phyloP scores from a whole-genome alignment of 2,329 filamentous ascomycete genomes.

The Aspergillus vadensis region DNA sequence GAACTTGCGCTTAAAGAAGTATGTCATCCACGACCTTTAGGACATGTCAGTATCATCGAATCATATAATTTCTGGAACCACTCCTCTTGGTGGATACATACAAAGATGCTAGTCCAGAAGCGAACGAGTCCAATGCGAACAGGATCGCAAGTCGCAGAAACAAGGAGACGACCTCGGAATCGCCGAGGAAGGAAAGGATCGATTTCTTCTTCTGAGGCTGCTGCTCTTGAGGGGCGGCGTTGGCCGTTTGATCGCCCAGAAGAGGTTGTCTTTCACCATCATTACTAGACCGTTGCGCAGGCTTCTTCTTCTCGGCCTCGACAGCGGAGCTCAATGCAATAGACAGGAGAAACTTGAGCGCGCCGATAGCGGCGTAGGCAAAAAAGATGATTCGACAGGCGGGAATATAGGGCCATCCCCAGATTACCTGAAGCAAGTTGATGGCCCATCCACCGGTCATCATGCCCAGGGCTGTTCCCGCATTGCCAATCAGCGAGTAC shows the following conservation, averaged over 20 bases:
- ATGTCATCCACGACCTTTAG: constrained; percentile 53
- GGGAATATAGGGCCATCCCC: constrained; percentile 48
- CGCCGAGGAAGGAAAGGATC: constrained; percentile 59
- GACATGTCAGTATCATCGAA: constrained; percentile 18
- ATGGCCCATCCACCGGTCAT: constrained; percentile 63
- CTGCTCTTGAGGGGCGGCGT: constrained; percentile 14
- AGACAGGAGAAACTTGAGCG: constrained; percentile 56
- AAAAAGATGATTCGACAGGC: constrained; percentile 61
- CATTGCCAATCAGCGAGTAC: constrained; percentile 59
- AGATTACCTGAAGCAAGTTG: constrained; percentile 48
- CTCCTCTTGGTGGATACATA: too few relatives aligned
- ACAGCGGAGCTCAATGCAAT: constrained; percentile 51
- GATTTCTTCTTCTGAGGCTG: constrained; percentile 34
- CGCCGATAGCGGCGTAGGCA: constrained; percentile 59
- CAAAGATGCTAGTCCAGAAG: constrained; percentile 68
- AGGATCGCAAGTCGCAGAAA: constrained; percentile 61
- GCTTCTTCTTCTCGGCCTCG: constrained; percentile 43
- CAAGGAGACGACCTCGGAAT: constrained; percentile 44
- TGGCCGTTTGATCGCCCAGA: constrained; percentile 22
- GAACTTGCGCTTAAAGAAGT: constrained; percentile 60
- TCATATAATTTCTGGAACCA: too few relatives aligned
- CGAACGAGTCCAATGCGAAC: constrained; percentile 69
- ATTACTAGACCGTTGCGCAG: constrained; percentile 12
- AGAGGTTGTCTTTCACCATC: constrained; percentile 43
- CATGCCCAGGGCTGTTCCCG: constrained; percentile 63